These are phyloP conservation scores for Nemania sp. DNA, from an alignment of 2,329 filamentous ascomycete genomes.

Conservation along the genomic window DNA sequence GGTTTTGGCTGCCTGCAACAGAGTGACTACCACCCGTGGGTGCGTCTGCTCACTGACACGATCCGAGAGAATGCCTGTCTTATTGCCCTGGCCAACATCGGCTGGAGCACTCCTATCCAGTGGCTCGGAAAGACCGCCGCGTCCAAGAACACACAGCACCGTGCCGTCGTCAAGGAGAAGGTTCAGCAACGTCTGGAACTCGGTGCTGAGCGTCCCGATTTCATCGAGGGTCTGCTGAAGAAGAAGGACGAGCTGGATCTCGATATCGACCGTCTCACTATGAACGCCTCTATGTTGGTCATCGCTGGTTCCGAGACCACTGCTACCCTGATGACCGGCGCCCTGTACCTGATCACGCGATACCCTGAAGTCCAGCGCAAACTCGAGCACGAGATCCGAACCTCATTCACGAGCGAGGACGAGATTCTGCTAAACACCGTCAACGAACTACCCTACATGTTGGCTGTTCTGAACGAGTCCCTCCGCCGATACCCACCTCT, in stretches of 20 bases:
- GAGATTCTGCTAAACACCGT: slow-evolving; percentile 45
- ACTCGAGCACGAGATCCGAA: slow-evolving; percentile 45
- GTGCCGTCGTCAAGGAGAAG: slow-evolving; percentile 31
- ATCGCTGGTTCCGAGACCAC: slow-evolving; percentile 56
- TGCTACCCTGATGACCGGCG: slow-evolving; percentile 48
- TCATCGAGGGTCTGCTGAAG: slow-evolving; percentile 39
- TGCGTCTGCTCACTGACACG: slow-evolving; percentile 37
- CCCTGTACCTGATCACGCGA: slow-evolving; percentile 45
- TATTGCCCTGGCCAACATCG: slow-evolving; percentile 25
- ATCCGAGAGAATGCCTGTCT: slow-evolving; percentile 32
- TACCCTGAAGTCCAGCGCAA: slow-evolving; percentile 41
- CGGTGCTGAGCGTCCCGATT: slow-evolving; percentile 37
- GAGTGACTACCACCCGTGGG: slow-evolving; percentile 43
- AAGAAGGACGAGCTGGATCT: slow-evolving; percentile 36
- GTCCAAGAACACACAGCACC: slow-evolving; percentile 30
- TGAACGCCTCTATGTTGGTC: slow-evolving; percentile 41
- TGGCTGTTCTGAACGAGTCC: slow-evolving; percentile 48
- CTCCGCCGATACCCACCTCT: slow-evolving; percentile 48
- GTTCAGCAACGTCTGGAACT: slow-evolving; percentile 36
- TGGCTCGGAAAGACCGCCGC: slow-evolving; percentile 22
- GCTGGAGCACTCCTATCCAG: slow-evolving; percentile 25
- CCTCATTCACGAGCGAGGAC: slow-evolving; percentile 41
- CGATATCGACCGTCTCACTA: slow-evolving; percentile 26
- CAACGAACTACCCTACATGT: slow-evolving; percentile 44
- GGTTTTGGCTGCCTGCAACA: slow-evolving; percentile 43